These are phyloP conservation scores for Trametes sp. DNA, from an alignment of 1,284 basidiomycete species.

Conservation along the genomic window DNA sequence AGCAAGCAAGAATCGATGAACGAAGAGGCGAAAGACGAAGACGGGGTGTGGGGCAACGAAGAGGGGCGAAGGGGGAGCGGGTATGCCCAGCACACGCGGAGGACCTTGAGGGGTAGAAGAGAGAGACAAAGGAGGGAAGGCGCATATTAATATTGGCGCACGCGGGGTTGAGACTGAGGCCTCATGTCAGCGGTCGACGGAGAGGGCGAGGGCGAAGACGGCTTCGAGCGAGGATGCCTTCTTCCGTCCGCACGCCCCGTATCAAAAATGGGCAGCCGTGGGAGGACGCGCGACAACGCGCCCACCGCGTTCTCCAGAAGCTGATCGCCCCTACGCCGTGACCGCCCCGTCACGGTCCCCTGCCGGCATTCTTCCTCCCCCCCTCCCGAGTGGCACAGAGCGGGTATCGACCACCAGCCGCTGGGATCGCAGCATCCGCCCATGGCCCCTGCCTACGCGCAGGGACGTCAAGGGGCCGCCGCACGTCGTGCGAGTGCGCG, in stretches of 20 bases:
- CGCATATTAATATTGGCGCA: slow-evolving; percentile 30
- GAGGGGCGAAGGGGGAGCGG: slow-evolving; percentile 18
- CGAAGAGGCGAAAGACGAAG: slow-evolving; percentile 15
- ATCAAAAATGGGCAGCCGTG: slow-evolving; percentile 23
- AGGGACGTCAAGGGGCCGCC: background rate
- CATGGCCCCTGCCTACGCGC: background rate
- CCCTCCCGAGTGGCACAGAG: background rate
- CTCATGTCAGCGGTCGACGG: slow-evolving; percentile 34
- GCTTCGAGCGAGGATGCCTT: slow-evolving; percentile 1
- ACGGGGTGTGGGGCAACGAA: slow-evolving; percentile 14
- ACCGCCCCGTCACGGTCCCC: slow-evolving; percentile 12
- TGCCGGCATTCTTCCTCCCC: slow-evolving; percentile 19
- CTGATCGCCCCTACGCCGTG: slow-evolving; percentile 18
- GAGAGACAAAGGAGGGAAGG: slow-evolving; percentile 25
- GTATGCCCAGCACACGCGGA: slow-evolving; percentile 39
- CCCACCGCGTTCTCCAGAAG: slow-evolving; percentile 32
- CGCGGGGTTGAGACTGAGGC: slow-evolving; percentile 14
- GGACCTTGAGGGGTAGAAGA: slow-evolving; percentile 32
- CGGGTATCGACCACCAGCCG: background rate
- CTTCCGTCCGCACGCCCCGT: slow-evolving; percentile 18
- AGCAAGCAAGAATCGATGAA: slow-evolving; percentile 8
- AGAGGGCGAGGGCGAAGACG: slow-evolving; percentile 20
- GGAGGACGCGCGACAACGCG: slow-evolving; percentile 26
- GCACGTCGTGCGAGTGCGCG: background rate
- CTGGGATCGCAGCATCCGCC: slow-evolving; percentile 1